A percentile compares a stretch with the other conserved stretches of the same genome.
phyloP scores from a whole-genome alignment of 371 early-diverging fungal species.

The Mucor plumbeus region DNA sequence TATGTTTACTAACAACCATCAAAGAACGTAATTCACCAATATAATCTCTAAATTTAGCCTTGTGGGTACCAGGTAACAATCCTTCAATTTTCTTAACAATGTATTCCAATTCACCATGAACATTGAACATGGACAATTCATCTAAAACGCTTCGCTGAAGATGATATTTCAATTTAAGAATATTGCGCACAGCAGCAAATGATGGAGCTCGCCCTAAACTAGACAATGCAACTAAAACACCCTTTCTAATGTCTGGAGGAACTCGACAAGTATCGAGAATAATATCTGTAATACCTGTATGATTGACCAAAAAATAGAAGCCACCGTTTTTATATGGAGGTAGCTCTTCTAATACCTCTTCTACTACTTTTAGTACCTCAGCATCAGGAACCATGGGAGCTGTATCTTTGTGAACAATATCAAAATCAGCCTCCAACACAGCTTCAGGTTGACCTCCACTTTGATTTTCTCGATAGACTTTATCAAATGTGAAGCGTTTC shows the following conservation, averaged over 20 bases:
- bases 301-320: slow-evolving; percentile 63
- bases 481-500: slow-evolving; percentile 88
- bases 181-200: slow-evolving; percentile 67
- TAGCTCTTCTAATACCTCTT: slow-evolving; percentile 82
- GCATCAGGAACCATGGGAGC: slow-evolving; percentile 85
- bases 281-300: slow-evolving; percentile 63
- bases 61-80: slow-evolving; percentile 60
- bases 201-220: slow-evolving; percentile 63
- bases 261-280: slow-evolving; percentile 70
- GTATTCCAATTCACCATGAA: slow-evolving; percentile 60
- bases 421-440: slow-evolving; percentile 88
- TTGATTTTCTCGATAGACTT: slow-evolving; percentile 78
- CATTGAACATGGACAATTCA: slow-evolving; percentile 69
- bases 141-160: slow-evolving; percentile 68
- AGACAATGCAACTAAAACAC: slow-evolving; percentile 61
- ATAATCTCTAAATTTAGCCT: slow-evolving; percentile 52
- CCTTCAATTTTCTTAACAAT: slow-evolving; percentile 60
- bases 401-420: slow-evolving; percentile 78
- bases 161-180: slow-evolving; percentile 63
- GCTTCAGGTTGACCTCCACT: slow-evolving; percentile 83
- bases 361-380: slow-evolving; percentile 86
- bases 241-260: slow-evolving; percentile 59
- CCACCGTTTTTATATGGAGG: slow-evolving; percentile 69
- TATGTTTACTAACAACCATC: slow-evolving; percentile 48
- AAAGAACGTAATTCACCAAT: slow-evolving; percentile 58